These are phyloP conservation scores for Eucalyptus polybractea DNA, from an alignment of 345 rosid genomes.

Conservation along the genomic window DNA sequence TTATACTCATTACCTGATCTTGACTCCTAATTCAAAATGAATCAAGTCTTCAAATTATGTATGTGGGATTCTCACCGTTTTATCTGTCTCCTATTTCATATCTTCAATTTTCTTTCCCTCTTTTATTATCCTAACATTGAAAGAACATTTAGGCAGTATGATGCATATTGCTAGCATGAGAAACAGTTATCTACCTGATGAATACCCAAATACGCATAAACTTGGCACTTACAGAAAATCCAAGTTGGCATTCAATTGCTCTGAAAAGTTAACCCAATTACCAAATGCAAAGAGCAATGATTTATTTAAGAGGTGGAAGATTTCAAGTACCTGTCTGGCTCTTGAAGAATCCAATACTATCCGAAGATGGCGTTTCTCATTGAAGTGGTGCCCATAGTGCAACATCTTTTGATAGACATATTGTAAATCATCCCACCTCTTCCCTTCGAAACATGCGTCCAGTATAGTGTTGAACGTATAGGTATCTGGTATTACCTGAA, in stretches of 20 bases:
- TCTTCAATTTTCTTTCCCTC: neutral
- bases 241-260: neutral
- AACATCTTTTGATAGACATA: constrained; percentile 52
- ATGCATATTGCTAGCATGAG: neutral
- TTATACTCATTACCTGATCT: neutral
- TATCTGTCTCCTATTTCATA: neutral
- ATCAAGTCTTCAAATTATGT: neutral
- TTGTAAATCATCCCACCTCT: constrained; percentile 75
- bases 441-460: constrained; percentile 42
- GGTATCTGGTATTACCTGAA: constrained; percentile 53
- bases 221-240: neutral
- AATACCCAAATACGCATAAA: neutral
- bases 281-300: neutral
- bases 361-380: constrained; percentile 69
- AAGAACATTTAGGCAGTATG: neutral
- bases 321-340: constrained; percentile 57
- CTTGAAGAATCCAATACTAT: constrained; percentile 68
- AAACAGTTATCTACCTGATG: neutral
- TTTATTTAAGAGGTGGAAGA: neutral
- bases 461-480: constrained; percentile 72
- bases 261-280: neutral
- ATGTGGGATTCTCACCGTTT: neutral
- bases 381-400: constrained; percentile 60
- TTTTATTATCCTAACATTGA: neutral
- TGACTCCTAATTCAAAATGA: neutral